Conservation (phyloP, 2,329 filamentous ascomycete species). For the Hymenotorrendiella dingleyae region DNA sequence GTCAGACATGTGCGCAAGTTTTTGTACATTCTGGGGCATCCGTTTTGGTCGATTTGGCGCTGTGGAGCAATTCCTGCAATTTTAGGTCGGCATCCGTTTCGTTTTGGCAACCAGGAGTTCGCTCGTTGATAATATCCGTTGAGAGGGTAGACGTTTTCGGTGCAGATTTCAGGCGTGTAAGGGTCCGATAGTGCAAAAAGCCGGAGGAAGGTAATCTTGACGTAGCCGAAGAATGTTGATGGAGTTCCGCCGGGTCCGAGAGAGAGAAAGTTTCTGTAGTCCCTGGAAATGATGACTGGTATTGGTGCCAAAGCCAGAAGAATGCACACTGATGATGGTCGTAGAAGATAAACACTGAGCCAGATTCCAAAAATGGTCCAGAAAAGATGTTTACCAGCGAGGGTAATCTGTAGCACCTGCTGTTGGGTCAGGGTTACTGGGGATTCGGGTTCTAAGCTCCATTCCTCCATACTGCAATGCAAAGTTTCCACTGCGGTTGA, state of each 20-base stretch:
- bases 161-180: constrained; percentile 51
- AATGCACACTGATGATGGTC: constrained; percentile 41
- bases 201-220: constrained; percentile 66
- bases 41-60: constrained; percentile 66
- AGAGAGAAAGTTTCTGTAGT: constrained; percentile 70
- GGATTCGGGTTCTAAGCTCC: too few species aligned
- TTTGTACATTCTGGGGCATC: constrained; percentile 47
- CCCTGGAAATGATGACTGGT: constrained; percentile 50
- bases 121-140: constrained; percentile 49
- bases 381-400: constrained; percentile 24
- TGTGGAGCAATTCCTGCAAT: constrained; percentile 78
- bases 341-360: constrained; percentile 45
- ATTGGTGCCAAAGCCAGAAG: constrained; percentile 46
- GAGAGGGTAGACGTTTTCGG: constrained; percentile 44
- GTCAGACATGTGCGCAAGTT: constrained; percentile 48
- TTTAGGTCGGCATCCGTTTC: constrained; percentile 56
- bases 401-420: constrained; percentile 24
- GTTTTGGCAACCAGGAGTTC: constrained; percentile 48
- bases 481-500: too few species aligned
- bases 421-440: constrained; percentile 23
- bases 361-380: constrained; percentile 49
- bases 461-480: too few species aligned
- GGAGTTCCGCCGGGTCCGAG: constrained; percentile 79
- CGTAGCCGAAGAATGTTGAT: constrained; percentile 65
- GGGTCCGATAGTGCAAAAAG: constrained; percentile 67